Evolutionary conservation across 768 basidiomycete species (phyloP).

Genomic region (Boletus insuetus): DNA sequence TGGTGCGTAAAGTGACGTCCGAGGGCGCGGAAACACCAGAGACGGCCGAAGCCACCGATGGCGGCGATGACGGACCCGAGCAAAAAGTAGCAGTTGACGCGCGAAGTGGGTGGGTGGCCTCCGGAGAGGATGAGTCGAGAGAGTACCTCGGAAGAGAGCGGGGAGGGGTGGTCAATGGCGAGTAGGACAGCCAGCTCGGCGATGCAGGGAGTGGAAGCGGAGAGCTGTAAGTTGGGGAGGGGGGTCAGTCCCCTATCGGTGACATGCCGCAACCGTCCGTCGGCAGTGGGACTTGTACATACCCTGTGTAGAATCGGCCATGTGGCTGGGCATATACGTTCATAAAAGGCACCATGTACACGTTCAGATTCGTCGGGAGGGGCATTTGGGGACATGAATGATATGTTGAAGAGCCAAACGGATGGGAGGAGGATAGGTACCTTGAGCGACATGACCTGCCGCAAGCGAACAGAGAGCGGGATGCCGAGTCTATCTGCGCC

Average conservation of each 20-base stretch:
- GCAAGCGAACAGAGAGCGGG: neutral
- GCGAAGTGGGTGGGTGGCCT: conserved; percentile 19
- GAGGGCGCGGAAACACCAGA: conserved; percentile 35
- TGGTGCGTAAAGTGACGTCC: conserved; percentile 37
- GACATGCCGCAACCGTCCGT: neutral
- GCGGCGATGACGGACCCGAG: conserved; percentile 27
- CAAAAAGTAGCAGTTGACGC: conserved; percentile 28
- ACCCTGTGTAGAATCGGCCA: conserved; percentile 27
- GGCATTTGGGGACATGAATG: conserved; percentile 22
- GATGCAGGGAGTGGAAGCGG: conserved; percentile 29
- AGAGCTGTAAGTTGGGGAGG: conserved; percentile 10
- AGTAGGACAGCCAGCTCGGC: conserved; percentile 25
- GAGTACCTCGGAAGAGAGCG: conserved; percentile 21
- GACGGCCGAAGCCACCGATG: conserved; percentile 33
- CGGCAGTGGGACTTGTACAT: neutral
- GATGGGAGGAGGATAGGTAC: conserved; percentile 23
- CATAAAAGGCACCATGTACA: conserved; percentile 19
- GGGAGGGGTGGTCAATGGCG: conserved; percentile 15
- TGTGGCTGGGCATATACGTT: conserved; percentile 18
- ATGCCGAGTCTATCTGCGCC: neutral
- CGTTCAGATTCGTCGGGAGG: conserved; percentile 22
- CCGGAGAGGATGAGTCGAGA: conserved; percentile 13
- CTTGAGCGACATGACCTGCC: conserved; percentile 22
- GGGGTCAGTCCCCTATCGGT: conserved; percentile 1
- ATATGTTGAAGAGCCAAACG: conserved; percentile 27